Percentiles rank a stretch among this genome's conserved stretches.
Evolutionary conservation across 768 basidiomycete genomes (phyloP).

Genomic region (Lentinula detonsa): DNA sequence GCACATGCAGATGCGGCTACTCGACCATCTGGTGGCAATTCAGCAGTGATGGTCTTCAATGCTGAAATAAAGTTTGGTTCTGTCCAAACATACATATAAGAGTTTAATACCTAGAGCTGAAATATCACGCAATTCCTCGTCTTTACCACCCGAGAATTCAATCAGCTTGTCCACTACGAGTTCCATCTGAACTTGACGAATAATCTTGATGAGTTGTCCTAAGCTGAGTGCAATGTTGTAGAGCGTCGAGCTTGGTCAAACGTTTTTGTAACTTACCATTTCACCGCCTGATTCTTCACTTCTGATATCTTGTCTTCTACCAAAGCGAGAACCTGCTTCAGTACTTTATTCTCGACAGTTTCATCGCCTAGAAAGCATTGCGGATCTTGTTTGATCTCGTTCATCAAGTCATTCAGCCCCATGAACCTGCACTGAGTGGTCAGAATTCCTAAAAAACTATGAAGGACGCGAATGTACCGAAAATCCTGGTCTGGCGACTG

Average conservation of each 20-base stretch:
- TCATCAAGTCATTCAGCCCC: constrained; percentile 93
- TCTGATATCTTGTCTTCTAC: constrained; percentile 96
- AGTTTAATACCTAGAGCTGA: constrained; percentile 72
- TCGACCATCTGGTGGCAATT: constrained; percentile 78
- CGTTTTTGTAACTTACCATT: constrained; percentile 56
- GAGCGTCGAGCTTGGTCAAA: not conserved
- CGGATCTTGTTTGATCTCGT: constrained; percentile 78
- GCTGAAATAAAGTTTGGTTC: constrained; percentile 37
- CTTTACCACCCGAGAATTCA: constrained; percentile 76
- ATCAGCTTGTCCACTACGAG: constrained; percentile 87
- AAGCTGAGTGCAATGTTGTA: constrained; percentile 45
- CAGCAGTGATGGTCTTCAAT: constrained; percentile 90
- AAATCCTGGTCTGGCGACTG: constrained; percentile 89
- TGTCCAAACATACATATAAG: not conserved
- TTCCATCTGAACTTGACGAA: constrained; percentile 78
- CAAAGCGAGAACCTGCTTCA: constrained; percentile 77
- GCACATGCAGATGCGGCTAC: constrained; percentile 76
- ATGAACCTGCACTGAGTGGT: constrained; percentile 64
- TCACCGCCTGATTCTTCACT: constrained; percentile 96
- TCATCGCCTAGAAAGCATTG: constrained; percentile 80
- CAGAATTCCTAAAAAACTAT: constrained; percentile 11
- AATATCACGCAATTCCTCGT: constrained; percentile 93
- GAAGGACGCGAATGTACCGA: constrained; percentile 39
- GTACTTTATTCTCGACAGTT: constrained; percentile 73
- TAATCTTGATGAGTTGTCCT: constrained; percentile 85